Conservation (phyloP, 73 alveolate genomes). For the Blepharisma stoltei region DNA sequence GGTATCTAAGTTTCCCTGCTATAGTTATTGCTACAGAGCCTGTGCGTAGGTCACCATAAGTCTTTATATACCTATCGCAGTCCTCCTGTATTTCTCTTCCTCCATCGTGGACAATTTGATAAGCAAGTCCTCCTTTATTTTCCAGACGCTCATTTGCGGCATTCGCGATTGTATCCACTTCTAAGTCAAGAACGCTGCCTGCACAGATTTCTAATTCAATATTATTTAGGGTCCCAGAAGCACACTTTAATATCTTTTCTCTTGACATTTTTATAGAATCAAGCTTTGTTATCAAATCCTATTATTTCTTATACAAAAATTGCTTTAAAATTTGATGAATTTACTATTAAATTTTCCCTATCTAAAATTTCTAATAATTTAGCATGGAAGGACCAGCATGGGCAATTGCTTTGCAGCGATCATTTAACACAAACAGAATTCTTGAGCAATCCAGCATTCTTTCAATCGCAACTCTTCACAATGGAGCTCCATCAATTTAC, state of each 20-base stretch:
- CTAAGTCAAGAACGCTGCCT: slow-evolving; percentile 28
- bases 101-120: slow-evolving; percentile 73
- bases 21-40: slow-evolving; percentile 70
- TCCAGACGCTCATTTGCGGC: slow-evolving; percentile 72
- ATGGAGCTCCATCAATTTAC: too few species aligned
- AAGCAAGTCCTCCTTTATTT: slow-evolving; percentile 81
- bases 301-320: too few species aligned
- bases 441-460: too few species aligned
- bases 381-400: too few species aligned
- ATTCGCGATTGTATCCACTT: slow-evolving; percentile 59
- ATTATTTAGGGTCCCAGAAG: neutral
- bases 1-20: slow-evolving; percentile 77
- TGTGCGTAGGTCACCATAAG: slow-evolving; percentile 36
- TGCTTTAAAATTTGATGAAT: too few species aligned
- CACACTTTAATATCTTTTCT: neutral
- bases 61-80: slow-evolving; percentile 50
- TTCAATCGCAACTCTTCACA: too few species aligned
- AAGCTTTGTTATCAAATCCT: too few species aligned
- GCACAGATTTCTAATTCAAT: neutral
- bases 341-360: too few species aligned
- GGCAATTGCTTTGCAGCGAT: too few species aligned
- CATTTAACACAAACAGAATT: too few species aligned
- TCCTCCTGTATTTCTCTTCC: slow-evolving; percentile 69
- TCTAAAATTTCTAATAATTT: too few species aligned
- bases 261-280: too few species aligned